Percentiles rank a stretch among this genome's conserved stretches.
Evolutionary conservation across 441 rosid species (phyloP).

Genomic region (Mallotus repandus): DNA sequence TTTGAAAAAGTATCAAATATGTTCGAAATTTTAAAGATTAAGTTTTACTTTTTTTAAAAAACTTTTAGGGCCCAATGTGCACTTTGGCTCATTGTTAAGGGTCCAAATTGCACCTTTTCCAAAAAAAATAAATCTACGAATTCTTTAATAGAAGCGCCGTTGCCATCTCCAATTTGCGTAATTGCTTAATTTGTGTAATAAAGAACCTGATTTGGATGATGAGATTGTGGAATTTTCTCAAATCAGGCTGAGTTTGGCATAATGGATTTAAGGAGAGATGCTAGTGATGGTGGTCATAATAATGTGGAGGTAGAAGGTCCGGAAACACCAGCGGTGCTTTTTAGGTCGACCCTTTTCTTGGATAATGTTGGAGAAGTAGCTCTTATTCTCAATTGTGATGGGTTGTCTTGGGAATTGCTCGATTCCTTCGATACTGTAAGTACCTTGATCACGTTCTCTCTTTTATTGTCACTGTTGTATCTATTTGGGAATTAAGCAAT

Average conservation of each 20-base stretch:
- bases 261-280: conserved; percentile 39
- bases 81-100: too few species aligned
- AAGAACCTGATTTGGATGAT: neutral
- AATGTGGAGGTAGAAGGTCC: conserved; percentile 14
- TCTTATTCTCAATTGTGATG: conserved; percentile 53
- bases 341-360: conserved; percentile 46
- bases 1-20: too few species aligned
- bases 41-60: too few species aligned
- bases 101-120: too few species aligned
- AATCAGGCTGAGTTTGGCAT: conserved; percentile 6
- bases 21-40: too few species aligned
- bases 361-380: conserved; percentile 67
- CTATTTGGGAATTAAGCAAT: neutral
- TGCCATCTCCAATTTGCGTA: neutral
- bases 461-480: neutral
- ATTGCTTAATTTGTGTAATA: neutral
- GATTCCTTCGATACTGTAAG: conserved; percentile 54
- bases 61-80: too few species aligned
- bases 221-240: neutral
- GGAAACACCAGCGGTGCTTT: conserved; percentile 18
- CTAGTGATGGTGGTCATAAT: neutral
- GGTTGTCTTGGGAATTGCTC: conserved; percentile 64
- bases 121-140: neutral
- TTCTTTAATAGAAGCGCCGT: neutral
- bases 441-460: neutral